Conservation (phyloP, 768 basidiomycete species). For the Russula griseocarnosa region DNA sequence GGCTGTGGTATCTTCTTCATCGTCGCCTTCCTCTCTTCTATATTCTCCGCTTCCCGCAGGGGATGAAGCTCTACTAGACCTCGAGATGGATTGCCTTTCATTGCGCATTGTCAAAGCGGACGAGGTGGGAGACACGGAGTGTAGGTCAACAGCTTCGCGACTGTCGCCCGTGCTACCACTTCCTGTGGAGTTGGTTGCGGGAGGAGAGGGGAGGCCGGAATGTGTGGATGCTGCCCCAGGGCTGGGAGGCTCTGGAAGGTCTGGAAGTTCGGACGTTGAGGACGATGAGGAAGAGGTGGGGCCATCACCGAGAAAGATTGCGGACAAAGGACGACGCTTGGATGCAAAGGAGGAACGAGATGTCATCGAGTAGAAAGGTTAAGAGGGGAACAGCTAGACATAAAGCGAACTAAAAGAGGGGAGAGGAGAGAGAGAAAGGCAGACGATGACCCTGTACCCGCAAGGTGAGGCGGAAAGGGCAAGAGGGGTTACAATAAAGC, state of each 20-base stretch:
- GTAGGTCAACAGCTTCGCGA: conserved; percentile 41
- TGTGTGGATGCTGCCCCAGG: conserved; percentile 48
- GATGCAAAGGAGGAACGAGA: conserved; percentile 43
- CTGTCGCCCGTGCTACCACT: conserved; percentile 45
- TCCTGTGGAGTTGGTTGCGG: conserved; percentile 80
- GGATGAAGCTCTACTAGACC: conserved; percentile 25
- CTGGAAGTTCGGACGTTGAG: conserved; percentile 34
- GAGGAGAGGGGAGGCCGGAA: conserved; percentile 77
- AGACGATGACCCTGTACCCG: background rate
- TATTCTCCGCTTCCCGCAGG: conserved; percentile 46
- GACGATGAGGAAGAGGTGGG: conserved; percentile 36
- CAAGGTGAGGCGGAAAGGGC: conserved; percentile 1
- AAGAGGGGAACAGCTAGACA: conserved; percentile 22
- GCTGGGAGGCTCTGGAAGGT: conserved; percentile 66
- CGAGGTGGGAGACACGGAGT: conserved; percentile 33
- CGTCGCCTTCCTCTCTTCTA: conserved; percentile 46
- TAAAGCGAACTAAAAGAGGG: conserved; percentile 17
- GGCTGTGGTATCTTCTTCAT: conserved; percentile 64
- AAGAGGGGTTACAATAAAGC: conserved; percentile 5
- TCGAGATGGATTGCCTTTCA: conserved; percentile 35
- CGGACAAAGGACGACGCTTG: conserved; percentile 55
- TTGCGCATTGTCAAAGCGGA: conserved; percentile 40
- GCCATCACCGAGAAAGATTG: conserved; percentile 50
- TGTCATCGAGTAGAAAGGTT: conserved; percentile 41
- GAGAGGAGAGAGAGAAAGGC: conserved; percentile 2